Evolutionary conservation across 164 flowering plant species (phyloP).

Genomic region (Umbellularia californica): DNA sequence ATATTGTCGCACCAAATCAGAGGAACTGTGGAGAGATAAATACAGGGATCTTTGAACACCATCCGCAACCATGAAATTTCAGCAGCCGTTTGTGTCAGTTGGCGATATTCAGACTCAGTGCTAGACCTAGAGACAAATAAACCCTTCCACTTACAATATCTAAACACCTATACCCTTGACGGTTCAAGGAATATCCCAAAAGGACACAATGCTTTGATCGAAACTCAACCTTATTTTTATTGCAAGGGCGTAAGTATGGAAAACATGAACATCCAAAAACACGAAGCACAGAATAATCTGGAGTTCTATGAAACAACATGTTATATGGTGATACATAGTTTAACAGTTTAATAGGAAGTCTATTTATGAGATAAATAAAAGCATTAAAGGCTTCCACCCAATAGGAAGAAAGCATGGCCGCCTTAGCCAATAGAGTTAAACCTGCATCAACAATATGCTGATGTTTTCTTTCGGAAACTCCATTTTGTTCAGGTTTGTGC

Average conservation of each 20-base stretch:
- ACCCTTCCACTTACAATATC: neutral
- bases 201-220: neutral
- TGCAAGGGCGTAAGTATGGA: neutral
- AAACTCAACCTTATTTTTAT: neutral
- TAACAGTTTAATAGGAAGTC: neutral
- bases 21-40: too few relatives aligned
- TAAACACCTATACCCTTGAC: neutral
- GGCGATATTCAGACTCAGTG: too few relatives aligned
- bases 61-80: too few relatives aligned
- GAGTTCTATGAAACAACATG: neutral
- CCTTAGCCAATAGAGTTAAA: neutral
- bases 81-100: too few relatives aligned
- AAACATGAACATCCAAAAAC: neutral
- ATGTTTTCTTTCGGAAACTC: too few relatives aligned
- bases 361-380: neutral
- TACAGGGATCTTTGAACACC: too few relatives aligned
- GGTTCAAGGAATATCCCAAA: neutral
- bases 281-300: neutral
- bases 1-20: too few relatives aligned
- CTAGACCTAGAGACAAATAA: too few relatives aligned
- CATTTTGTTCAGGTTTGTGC: neutral
- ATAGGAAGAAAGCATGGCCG: neutral
- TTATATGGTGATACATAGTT: neutral
- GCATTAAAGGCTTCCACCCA: slow-evolving; percentile 1
- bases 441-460: too few relatives aligned